Percentiles rank a stretch among this genome's conserved stretches.
Conservation (phyloP, 2,329 filamentous ascomycete genomes). For the Pseudophaeomoniella oleicola region DNA sequence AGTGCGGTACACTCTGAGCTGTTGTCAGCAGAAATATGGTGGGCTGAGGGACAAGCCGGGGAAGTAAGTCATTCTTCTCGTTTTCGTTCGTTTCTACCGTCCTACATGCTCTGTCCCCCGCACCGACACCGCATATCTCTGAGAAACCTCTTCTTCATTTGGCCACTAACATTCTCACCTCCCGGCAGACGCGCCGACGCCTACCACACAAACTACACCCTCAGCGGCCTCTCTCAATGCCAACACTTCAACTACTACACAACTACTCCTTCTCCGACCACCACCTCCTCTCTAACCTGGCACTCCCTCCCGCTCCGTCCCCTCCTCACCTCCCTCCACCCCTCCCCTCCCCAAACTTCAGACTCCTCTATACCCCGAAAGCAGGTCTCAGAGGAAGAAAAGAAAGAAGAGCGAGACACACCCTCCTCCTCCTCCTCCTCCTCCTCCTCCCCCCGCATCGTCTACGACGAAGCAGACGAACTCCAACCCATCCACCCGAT, state of each 20-base stretch:
- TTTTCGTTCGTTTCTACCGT: constrained; percentile 3
- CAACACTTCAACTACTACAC: constrained; percentile 48
- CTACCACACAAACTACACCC: constrained; percentile 87
- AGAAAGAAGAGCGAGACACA: constrained; percentile 15
- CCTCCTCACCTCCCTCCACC: constrained; percentile 22
- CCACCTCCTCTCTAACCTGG: not conserved
- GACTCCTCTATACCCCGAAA: constrained; percentile 18
- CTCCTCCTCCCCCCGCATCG: constrained; percentile 12
- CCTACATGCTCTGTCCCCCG: constrained; percentile 8
- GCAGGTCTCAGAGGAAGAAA: constrained; percentile 30
- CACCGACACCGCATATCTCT: not conserved
- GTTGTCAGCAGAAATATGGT: constrained; percentile 66
- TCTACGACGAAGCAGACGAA: constrained; percentile 58
- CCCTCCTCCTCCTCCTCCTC: no score
- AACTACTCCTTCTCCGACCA: constrained; percentile 16
- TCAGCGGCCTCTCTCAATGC: constrained; percentile 69
- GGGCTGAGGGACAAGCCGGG: constrained; percentile 88
- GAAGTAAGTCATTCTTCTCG: constrained; percentile 44
- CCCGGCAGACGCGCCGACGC: constrained; percentile 55
- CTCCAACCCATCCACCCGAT: constrained; percentile 65
- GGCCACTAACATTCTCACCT: constrained; percentile 4
- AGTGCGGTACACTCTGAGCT: constrained; percentile 76
- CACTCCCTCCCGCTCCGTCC: constrained; percentile 11
- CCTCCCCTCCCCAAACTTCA: constrained; percentile 21
- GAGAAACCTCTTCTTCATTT: not conserved